Base-by-base conservation (phyloP, 768 basidiomycete genomes). In the Neoboletus subvelutipes region DNA sequence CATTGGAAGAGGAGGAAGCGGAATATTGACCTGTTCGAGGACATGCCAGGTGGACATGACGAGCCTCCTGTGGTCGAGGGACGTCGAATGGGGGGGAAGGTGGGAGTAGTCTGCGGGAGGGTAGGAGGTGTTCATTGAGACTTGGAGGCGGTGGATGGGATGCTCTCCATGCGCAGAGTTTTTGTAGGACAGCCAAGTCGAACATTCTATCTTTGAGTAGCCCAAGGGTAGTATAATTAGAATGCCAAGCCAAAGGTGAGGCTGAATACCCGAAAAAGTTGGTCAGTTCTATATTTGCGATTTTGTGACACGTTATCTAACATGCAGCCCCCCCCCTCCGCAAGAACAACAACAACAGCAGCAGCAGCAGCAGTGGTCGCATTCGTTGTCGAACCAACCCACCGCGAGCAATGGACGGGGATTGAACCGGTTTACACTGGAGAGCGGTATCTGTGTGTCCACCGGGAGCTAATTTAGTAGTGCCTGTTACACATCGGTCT, bases 121-220 rank as follows among this genome's bases (percentile, higher is more conserved):
- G 50, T 59, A 59, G 61, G 63, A 65, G 43, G 61, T 39, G 60
- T 59, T 65, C 72, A 73, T 76, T 61, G 62, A 39, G 66, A 56
- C 52, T 54, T 64, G 46, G 53, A 50, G 55, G 39, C 39, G 39
- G 39, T 40, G 50, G 59, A 58, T 56, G 61, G 57, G 64, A 54
- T 47, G 60, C 47, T 39, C 41, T 50, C 50, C 64, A 61, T 60
- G 58, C 60, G 63, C 59, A 66, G 55, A 64, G 66, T 70, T 72
- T 71, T 76, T 77, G 75, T 76, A 75, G 72, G 67, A 63, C 67
- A 70, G 77, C 76, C 76, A 77, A 78, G 76, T 72, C 61, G 66
- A 74, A 73, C 66, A 62, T 69, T 74, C 76, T 77, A 78, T 77
- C 77, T 78, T 78, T 78, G 75, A 73, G 62, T 63, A 66, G 66